Base-by-base conservation (phyloP, 2,329 filamentous ascomycete genomes). In the Exophiala oligosperma region DNA sequence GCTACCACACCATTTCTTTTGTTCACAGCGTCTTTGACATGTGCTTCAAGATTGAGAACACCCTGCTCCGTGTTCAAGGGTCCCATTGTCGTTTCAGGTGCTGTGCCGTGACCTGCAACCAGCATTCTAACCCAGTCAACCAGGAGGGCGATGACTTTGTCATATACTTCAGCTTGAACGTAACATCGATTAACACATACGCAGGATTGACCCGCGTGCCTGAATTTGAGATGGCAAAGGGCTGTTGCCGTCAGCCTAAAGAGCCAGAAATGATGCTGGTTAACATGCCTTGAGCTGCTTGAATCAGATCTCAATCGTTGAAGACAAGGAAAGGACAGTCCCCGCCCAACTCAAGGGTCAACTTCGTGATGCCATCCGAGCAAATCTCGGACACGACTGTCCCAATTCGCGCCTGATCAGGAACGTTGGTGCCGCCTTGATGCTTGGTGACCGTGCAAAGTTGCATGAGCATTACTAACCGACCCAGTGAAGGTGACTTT, bases 301-400 rank as follows among this genome's bases (percentile, higher is more conserved):
- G 68, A 17, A 85, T 79, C 17, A 87, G 74, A 64, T 85, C 80
- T 9, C 84, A 84, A 69, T 87, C 84, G 60, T 86, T 81, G 61
- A 87, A 87, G 28, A 87, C 79, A 21, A 87, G 68, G 66, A 86
- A 85, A 0, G 84, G 84, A 58, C 84, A 87, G 69, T 87, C 87
- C 17, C 84, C 84, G 53, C 84, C 84, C 9, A 87, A 75, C 66
- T 87, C 84, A 6, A 87, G 75, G 0, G 84, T 87, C 21, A 84
- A 76, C 64, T 87, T 87, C 76, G 86, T 87, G 57, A 87, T 68
- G 0, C 81, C 83, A 44, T 84, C 79, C 0, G 82, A 74, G 65
- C 84, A 87, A 54, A 84, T 77, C 49, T 78, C 80, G 0, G 84
- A 84, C 9, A 87, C 78, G 11, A 87, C 72, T 69, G 87, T 87